phyloP scores from a whole-genome alignment of 805 yeast species.

The Millerago galiae region DNA sequence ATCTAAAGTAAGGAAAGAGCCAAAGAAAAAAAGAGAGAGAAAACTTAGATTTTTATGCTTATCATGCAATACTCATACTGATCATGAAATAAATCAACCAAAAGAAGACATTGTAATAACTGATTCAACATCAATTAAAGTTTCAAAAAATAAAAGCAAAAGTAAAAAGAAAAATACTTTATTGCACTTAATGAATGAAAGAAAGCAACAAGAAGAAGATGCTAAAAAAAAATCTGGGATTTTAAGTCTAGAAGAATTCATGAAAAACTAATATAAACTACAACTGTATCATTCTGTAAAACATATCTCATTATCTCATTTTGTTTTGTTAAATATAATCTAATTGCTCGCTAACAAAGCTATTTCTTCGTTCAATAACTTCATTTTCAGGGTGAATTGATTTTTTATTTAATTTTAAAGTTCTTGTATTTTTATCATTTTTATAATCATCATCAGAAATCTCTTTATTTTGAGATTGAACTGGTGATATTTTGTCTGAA shows the following conservation, averaged over 20 bases:
- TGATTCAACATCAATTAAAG: conserved; percentile 9
- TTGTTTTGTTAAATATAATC: conserved; percentile 1
- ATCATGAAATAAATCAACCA: conserved; percentile 13
- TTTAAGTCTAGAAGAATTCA: conserved; percentile 44
- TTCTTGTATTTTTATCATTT: not conserved
- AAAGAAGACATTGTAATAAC: not conserved
- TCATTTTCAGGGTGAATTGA: not conserved
- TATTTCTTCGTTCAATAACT: not conserved
- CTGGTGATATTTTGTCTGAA: not conserved
- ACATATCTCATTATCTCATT: too few species aligned
- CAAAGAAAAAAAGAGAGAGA: conserved; percentile 12
- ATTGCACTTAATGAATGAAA: conserved; percentile 34
- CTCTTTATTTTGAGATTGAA: not conserved
- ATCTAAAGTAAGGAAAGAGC: not conserved
- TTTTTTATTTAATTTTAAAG: not conserved
- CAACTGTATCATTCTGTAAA: too few species aligned
- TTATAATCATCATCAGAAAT: too few species aligned
- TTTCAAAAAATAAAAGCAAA: conserved; percentile 36
- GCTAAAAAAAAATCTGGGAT: conserved; percentile 27
- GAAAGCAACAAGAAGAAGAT: conserved; percentile 31
- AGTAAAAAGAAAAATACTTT: conserved; percentile 41
- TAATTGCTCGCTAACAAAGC: not conserved
- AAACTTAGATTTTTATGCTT: conserved; percentile 23
- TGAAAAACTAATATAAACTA: conserved; percentile 23
- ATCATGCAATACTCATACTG: conserved; percentile 21